These are phyloP conservation scores for Blastobotrys raffinosifermentans DNA, from an alignment of 1,139 yeast species.

Conservation along the genomic window DNA sequence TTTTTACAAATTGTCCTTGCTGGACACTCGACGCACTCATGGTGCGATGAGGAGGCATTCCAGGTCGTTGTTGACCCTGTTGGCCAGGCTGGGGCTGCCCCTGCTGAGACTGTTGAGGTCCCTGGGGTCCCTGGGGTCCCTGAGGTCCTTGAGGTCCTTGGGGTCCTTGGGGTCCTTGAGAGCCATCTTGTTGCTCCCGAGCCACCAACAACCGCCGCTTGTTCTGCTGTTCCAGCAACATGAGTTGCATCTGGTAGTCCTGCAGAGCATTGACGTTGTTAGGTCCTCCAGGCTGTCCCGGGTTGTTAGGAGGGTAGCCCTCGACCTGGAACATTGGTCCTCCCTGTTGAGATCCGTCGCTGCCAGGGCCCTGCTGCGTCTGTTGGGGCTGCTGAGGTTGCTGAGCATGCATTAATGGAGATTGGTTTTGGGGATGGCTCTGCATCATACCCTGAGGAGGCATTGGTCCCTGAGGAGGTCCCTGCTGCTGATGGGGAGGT, in stretches of 20 bases:
- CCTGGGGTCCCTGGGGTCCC: slow-evolving; percentile 8
- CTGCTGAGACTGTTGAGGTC: slow-evolving; percentile 13
- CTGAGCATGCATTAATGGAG: slow-evolving; percentile 1
- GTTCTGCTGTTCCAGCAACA: slow-evolving; percentile 66
- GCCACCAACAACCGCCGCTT: slow-evolving; percentile 46
- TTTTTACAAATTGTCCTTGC: neutral
- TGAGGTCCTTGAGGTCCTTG: slow-evolving; percentile 4
- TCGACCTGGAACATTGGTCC: slow-evolving; percentile 8
- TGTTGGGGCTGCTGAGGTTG: slow-evolving; percentile 1
- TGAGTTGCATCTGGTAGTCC: slow-evolving; percentile 71
- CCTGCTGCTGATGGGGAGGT: too few relatives aligned
- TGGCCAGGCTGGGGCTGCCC: slow-evolving; percentile 12
- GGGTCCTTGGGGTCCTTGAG: slow-evolving; percentile 11
- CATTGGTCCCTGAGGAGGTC: too few relatives aligned
- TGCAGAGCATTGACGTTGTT: slow-evolving; percentile 43
- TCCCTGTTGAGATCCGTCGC: neutral
- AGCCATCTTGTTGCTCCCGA: slow-evolving; percentile 30
- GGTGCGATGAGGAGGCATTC: slow-evolving; percentile 10
- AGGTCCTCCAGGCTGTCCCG: slow-evolving; percentile 8
- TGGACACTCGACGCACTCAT: slow-evolving; percentile 11
- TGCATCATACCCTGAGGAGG: slow-evolving; percentile 9
- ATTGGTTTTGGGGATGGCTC: slow-evolving; percentile 6
- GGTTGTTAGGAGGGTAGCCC: slow-evolving; percentile 3
- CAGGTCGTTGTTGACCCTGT: slow-evolving; percentile 6
- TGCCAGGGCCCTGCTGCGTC: neutral